Evolutionary conservation across 177 flowering plant genomes (phyloP).

Genomic region (Vitis hybrid): DNA sequence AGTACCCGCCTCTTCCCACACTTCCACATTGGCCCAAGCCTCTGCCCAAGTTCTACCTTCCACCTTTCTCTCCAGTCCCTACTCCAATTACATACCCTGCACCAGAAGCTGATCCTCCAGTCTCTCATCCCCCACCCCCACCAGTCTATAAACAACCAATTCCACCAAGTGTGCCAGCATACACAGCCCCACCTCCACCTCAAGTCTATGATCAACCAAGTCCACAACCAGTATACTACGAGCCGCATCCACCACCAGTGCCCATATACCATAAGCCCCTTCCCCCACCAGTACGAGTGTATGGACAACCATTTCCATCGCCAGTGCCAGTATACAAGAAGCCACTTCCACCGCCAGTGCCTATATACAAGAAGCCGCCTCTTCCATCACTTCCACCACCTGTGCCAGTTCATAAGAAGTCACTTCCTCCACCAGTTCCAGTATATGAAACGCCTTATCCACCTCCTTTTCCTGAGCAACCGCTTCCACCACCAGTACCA

Average conservation of each 20-base stretch:
- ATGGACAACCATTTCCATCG: conserved; percentile 10
- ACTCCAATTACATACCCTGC: no score
- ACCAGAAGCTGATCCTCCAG: no score
- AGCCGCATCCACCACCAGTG: conserved; percentile 6
- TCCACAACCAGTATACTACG: neutral
- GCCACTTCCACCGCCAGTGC: conserved; percentile 12
- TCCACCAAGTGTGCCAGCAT: conserved; percentile 13
- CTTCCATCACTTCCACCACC: conserved; percentile 9
- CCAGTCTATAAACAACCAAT: neutral
- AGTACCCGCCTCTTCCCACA: conserved; percentile 24
- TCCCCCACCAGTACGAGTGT: conserved; percentile 2
- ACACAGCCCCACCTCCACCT: no score
- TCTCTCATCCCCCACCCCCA: neutral
- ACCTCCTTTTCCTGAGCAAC: conserved; percentile 1
- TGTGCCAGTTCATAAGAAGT: conserved; percentile 9
- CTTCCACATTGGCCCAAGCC: conserved; percentile 22
- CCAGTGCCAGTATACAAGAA: conserved; percentile 14
- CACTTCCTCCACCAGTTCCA: conserved; percentile 12
- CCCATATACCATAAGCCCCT: conserved; percentile 7
- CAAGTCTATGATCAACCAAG: conserved; percentile 1
- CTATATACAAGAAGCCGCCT: conserved; percentile 22
- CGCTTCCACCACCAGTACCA: conserved; percentile 5
- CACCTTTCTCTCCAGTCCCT: conserved; percentile 11
- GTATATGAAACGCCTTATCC: conserved; percentile 11
- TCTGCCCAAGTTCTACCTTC: conserved; percentile 5